phyloP scores from a whole-genome alignment of 2,329 filamentous ascomycete genomes.

The Fusarium liriodendri region DNA sequence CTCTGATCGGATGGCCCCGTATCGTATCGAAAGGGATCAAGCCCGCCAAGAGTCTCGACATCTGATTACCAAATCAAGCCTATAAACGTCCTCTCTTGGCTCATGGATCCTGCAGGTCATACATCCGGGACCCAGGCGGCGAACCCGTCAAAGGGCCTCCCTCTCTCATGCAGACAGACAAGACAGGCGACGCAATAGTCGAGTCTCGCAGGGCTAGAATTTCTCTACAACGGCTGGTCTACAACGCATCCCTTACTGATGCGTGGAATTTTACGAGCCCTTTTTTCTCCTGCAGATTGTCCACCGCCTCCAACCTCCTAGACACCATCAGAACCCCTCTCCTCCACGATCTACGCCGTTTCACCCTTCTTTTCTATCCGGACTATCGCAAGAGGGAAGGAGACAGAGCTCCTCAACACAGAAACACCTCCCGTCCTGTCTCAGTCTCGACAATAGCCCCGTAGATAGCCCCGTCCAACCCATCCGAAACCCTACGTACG shows the following conservation, averaged over 20 bases:
- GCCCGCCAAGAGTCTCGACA: not conserved
- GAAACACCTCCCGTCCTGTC: constrained; percentile 22
- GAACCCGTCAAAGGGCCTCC: not conserved
- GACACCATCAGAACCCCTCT: not conserved
- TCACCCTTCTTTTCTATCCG: constrained; percentile 21
- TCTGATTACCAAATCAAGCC: not conserved
- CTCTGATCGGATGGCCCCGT: not conserved
- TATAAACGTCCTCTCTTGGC: not conserved
- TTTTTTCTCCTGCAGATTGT: not conserved
- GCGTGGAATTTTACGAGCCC: constrained; percentile 2
- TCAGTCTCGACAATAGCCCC: constrained; percentile 27
- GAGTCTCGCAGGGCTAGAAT: not conserved
- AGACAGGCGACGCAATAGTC: not conserved
- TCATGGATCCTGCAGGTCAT: not conserved
- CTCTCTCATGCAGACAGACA: not conserved
- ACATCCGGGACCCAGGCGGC: not conserved
- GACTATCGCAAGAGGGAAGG: not conserved
- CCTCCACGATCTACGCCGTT: constrained; percentile 21
- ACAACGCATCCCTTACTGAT: constrained; percentile 20
- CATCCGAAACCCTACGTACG: not conserved
- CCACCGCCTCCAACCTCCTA: constrained; percentile 20
- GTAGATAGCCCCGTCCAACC: not conserved
- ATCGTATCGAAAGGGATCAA: not conserved
- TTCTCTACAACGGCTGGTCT: not conserved
- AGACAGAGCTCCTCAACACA: not conserved